Evolutionary conservation across 805 yeast species (phyloP).

Genomic region (Starmera dryadoides): DNA sequence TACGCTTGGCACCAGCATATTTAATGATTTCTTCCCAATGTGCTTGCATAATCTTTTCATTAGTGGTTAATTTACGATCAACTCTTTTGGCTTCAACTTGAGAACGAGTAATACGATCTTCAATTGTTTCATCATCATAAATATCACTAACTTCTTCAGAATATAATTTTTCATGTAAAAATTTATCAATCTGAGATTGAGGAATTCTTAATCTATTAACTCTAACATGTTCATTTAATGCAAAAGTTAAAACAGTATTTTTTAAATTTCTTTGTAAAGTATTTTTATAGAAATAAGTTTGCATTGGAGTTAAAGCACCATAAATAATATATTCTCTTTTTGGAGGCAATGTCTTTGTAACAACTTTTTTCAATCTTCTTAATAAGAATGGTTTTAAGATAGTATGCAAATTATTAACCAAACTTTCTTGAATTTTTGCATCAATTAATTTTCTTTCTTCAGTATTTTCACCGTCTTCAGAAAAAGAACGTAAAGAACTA

Average conservation of each 20-base stretch:
- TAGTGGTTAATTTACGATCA: background rate
- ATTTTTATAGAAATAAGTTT: slow-evolving; percentile 51
- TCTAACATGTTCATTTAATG: slow-evolving; percentile 44
- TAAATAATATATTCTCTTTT: slow-evolving; percentile 85
- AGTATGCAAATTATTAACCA: slow-evolving; percentile 75
- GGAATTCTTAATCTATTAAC: slow-evolving; percentile 25
- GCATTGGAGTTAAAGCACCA: slow-evolving; percentile 57
- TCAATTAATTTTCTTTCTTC: slow-evolving; percentile 46
- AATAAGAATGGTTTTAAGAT: slow-evolving; percentile 83
- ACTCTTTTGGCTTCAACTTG: background rate
- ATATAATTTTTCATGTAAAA: slow-evolving; percentile 31
- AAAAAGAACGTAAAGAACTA: slow-evolving; percentile 41
- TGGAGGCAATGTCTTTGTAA: slow-evolving; percentile 66
- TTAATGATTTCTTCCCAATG: slow-evolving; percentile 20
- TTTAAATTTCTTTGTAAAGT: slow-evolving; percentile 41
- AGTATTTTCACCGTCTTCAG: slow-evolving; percentile 24
- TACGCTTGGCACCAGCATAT: slow-evolving; percentile 41
- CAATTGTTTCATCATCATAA: slow-evolving; percentile 4
- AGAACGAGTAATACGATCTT: slow-evolving; percentile 2
- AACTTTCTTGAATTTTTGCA: slow-evolving; percentile 46
- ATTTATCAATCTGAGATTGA: slow-evolving; percentile 30
- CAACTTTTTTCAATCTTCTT: slow-evolving; percentile 74
- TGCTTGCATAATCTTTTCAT: slow-evolving; percentile 8
- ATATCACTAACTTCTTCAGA: slow-evolving; percentile 10
- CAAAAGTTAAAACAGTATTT: slow-evolving; percentile 35